A percentile compares a stretch with the other conserved stretches of the same genome.
phyloP scores from a whole-genome alignment of 305 asterid genomes.

The Petunia hybrid region DNA sequence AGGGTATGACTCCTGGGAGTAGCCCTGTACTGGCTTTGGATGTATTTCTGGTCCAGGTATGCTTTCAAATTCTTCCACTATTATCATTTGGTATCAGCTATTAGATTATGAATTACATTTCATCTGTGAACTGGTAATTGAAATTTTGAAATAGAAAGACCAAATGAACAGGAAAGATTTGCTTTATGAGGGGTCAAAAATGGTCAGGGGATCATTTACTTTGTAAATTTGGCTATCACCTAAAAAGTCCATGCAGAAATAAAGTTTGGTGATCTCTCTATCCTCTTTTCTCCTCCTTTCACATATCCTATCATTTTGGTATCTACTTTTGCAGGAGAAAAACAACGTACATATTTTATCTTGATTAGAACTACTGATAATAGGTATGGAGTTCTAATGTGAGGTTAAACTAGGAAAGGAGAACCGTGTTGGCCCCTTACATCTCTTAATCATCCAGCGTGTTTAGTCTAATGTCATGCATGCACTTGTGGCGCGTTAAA shows the following conservation, averaged over 20 bases:
- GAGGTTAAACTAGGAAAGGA: not conserved
- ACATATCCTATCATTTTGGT: not conserved
- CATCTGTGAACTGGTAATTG: not conserved
- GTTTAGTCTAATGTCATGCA: not conserved
- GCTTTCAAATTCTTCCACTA: not conserved
- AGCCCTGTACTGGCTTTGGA: conserved; percentile 93
- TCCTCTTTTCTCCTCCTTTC: not conserved
- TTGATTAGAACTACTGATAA: not conserved
- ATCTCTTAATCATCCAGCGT: not conserved
- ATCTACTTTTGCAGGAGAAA: not conserved
- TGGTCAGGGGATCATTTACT: not conserved
- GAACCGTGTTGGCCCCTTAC: not conserved
- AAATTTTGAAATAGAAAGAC: conserved; percentile 6
- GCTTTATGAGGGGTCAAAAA: not conserved
- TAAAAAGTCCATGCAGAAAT: not conserved
- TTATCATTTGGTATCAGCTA: not conserved
- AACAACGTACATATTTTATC: not conserved
- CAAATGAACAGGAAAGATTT: not conserved
- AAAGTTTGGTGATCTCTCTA: not conserved
- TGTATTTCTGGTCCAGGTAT: conserved; percentile 97
- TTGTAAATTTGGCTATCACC: not conserved
- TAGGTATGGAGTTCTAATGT: conserved; percentile 17
- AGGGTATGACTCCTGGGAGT: conserved; percentile 71
- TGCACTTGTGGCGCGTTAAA: not conserved
- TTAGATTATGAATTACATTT: not conserved